phyloP scores from a whole-genome alignment of 2,329 filamentous ascomycete species.

The Aspergillus puulaauensis region DNA sequence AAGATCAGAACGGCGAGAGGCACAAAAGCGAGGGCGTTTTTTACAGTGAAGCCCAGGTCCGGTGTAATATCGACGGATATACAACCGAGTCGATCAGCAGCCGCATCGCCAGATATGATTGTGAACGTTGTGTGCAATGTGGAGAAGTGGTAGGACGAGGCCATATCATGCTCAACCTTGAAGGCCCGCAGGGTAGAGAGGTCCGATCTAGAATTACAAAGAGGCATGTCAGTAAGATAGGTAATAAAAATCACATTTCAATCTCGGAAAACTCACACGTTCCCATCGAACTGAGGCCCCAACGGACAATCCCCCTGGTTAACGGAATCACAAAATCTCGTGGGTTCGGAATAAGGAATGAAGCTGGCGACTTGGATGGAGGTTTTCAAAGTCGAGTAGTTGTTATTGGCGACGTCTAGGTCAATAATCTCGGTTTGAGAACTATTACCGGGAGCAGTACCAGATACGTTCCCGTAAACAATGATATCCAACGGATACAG shows the following conservation, averaged over 20 bases:
- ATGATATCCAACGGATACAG: conserved; percentile 71
- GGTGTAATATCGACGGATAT: conserved; percentile 82
- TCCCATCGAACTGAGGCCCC: conserved; percentile 66
- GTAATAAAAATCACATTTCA: background rate
- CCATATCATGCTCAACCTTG: conserved; percentile 70
- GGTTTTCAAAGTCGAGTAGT: conserved; percentile 71
- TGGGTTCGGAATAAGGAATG: conserved; percentile 59
- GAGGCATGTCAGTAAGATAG: conserved; percentile 1
- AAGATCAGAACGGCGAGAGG: conserved; percentile 76
- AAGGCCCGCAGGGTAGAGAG: conserved; percentile 65
- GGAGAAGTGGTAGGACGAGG: conserved; percentile 80
- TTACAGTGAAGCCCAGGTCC: conserved; percentile 68
- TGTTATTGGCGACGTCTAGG: conserved; percentile 57
- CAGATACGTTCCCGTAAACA: conserved; percentile 88
- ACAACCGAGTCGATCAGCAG: conserved; percentile 69
- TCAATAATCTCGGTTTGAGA: conserved; percentile 69
- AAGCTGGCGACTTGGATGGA: conserved; percentile 76
- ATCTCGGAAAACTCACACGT: conserved; percentile 40
- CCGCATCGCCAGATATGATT: conserved; percentile 71
- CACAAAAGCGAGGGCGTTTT: conserved; percentile 70
- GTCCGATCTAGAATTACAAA: conserved; percentile 39
- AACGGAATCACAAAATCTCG: conserved; percentile 66
- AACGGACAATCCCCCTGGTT: conserved; percentile 70
- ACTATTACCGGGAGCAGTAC: conserved; percentile 48
- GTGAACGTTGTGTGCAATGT: conserved; percentile 73